Percentiles rank a stretch among this genome's conserved stretches.
Evolutionary conservation across 192 early-diverging fungal species (phyloP).

Genomic region (Dispira simplex): DNA sequence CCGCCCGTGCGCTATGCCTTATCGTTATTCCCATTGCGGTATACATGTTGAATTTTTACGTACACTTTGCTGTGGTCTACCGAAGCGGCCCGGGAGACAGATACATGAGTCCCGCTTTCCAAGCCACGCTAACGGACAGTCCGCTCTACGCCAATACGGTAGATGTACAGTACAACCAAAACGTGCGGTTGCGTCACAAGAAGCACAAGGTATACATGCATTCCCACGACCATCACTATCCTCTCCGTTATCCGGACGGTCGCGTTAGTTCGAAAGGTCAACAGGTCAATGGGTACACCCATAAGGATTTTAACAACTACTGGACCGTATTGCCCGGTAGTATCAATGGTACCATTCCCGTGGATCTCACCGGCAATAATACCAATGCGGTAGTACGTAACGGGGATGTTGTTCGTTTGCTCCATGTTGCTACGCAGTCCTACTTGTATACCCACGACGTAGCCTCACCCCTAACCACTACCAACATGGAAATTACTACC

Average conservation of each 20-base stretch:
- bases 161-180: constrained; percentile 68
- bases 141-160: constrained; percentile 41
- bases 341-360: constrained; percentile 10
- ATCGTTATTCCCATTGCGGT: constrained; percentile 69
- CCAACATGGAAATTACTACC: constrained; percentile 74
- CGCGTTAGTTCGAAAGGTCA: constrained; percentile 78
- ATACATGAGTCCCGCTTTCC: constrained; percentile 87
- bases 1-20: constrained; percentile 71
- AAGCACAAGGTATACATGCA: constrained; percentile 62
- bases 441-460: constrained; percentile 66
- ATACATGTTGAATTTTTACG: constrained; percentile 82
- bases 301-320: constrained; percentile 42
- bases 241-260: constrained; percentile 81
- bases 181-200: constrained; percentile 64
- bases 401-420: constrained; percentile 42
- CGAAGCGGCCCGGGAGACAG: constrained; percentile 82
- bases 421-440: constrained; percentile 33
- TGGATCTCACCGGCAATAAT: constrained; percentile 19
- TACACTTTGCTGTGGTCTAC: constrained; percentile 87
- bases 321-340: constrained; percentile 45
- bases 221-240: constrained; percentile 64
- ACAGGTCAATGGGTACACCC: constrained; percentile 47
- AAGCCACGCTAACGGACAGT: constrained; percentile 74
- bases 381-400: constrained; percentile 21
- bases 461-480: constrained; percentile 52